These are phyloP conservation scores for Singerocomus inundabilis DNA, from an alignment of 1,284 basidiomycete species.

Conservation along the genomic window DNA sequence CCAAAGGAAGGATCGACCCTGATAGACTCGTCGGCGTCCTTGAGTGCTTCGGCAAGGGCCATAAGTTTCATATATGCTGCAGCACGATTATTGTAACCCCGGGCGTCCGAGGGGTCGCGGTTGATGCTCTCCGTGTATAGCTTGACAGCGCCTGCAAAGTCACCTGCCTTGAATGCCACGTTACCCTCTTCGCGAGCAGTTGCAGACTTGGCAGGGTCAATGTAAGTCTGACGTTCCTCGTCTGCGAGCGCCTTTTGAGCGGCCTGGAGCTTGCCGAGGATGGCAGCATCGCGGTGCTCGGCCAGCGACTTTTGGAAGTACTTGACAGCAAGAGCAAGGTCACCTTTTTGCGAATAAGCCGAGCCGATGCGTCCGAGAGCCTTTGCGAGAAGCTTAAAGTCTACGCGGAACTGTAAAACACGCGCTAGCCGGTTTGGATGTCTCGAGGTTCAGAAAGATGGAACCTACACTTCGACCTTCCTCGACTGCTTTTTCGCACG, in stretches of 20 bases:
- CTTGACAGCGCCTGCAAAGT: constrained; percentile 92
- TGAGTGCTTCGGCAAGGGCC: constrained; percentile 94
- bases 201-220: constrained; percentile 86
- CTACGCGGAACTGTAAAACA: constrained; percentile 61
- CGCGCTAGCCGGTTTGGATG: not conserved
- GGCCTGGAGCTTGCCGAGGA: constrained; percentile 88
- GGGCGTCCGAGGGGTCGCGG: constrained; percentile 86
- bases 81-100: constrained; percentile 96
- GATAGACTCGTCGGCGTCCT: constrained; percentile 94
- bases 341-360: constrained; percentile 81
- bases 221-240: constrained; percentile 78
- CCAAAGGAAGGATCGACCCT: constrained; percentile 85
- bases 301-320: constrained; percentile 91
- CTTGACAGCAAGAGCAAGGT: constrained; percentile 81
- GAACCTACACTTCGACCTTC: constrained; percentile 73
- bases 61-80: constrained; percentile 95
- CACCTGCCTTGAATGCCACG: constrained; percentile 84
- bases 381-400: constrained; percentile 81
- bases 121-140: constrained; percentile 96
- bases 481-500: constrained; percentile 92
- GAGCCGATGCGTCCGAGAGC: constrained; percentile 90
- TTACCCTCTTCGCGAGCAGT: constrained; percentile 92
- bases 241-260: constrained; percentile 82
- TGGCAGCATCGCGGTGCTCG: constrained; percentile 94
- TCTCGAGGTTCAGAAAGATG: not conserved